Percentiles rank a stretch among this genome's conserved stretches.
phyloP scores from a whole-genome alignment of 495 filamentous ascomycete genomes.

The Neurospora sp. region DNA sequence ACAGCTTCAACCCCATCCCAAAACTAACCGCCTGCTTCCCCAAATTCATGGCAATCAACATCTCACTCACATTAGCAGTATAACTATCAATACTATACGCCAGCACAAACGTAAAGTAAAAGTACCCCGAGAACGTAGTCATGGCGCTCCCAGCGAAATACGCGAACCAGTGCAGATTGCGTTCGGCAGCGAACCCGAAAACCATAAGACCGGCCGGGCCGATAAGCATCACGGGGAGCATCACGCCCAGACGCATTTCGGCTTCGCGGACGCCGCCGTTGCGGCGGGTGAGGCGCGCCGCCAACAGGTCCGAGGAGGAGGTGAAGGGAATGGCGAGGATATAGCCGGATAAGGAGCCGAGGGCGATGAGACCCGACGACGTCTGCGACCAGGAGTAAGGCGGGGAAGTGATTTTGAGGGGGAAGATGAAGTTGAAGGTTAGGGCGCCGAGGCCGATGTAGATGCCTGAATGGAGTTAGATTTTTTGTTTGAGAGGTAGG shows the following conservation, averaged over 20 bases:
- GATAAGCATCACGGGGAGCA: conserved; percentile 44
- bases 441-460: conserved; percentile 50
- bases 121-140: conserved; percentile 42
- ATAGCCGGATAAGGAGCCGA: conserved; percentile 43
- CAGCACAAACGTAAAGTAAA: conserved; percentile 51
- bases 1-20: conserved; percentile 47
- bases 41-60: conserved; percentile 59
- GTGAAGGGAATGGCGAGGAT: conserved; percentile 46
- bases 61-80: conserved; percentile 47
- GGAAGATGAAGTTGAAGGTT: conserved; percentile 52
- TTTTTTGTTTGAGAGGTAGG: not conserved
- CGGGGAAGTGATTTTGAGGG: conserved; percentile 41
- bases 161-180: conserved; percentile 44
- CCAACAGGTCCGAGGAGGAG: conserved; percentile 44
- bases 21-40: conserved; percentile 58
- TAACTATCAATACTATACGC: conserved; percentile 52
- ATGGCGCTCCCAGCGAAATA: conserved; percentile 46
- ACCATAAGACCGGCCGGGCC: conserved; percentile 44
- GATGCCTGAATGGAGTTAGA: conserved; percentile 26
- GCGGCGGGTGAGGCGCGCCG: conserved; percentile 42
- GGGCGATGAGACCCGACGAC: conserved; percentile 45
- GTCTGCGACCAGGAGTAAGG: conserved; percentile 50
- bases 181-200: conserved; percentile 45
- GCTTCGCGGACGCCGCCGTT: conserved; percentile 50
- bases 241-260: conserved; percentile 50